Conservation (phyloP, 169 alveolate species). For the Besnoitia besnoiti region DNA sequence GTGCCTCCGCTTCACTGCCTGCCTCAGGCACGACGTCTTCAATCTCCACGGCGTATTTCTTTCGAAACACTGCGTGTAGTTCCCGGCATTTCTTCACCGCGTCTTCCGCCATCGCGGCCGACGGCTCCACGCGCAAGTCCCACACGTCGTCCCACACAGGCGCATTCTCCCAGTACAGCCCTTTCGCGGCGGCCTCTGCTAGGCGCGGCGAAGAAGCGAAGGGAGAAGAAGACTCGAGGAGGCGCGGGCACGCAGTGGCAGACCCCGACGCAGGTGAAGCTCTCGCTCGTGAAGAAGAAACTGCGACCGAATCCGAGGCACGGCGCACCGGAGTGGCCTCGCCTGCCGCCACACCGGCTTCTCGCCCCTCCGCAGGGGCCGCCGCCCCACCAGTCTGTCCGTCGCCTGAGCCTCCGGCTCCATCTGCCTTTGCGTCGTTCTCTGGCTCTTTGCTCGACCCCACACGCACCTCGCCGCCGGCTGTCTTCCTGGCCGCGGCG, state of each 20-base stretch:
- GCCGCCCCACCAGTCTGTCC: too few relatives aligned
- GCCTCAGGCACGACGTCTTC: neutral
- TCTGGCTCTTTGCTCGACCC: too few relatives aligned
- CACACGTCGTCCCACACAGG: neutral
- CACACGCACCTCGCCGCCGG: too few relatives aligned
- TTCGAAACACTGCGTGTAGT: slow-evolving; percentile 43
- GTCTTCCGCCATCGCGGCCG: slow-evolving; percentile 26
- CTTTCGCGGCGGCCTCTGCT: slow-evolving; percentile 6
- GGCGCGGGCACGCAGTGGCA: neutral
- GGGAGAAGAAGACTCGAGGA: neutral
- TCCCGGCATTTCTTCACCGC: slow-evolving; percentile 28
- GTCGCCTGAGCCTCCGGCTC: neutral
- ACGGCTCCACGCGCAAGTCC: slow-evolving; percentile 33
- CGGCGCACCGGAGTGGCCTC: neutral
- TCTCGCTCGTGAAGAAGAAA: too few relatives aligned
- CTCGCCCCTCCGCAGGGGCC: neutral
- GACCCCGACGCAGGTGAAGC: too few relatives aligned
- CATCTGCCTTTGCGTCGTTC: neutral
- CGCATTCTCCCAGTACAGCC: neutral
- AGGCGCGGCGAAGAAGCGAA: neutral
- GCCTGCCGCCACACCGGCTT: neutral
- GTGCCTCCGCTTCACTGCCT: neutral
- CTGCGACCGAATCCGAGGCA: too few relatives aligned
- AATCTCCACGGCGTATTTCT: slow-evolving; percentile 23
- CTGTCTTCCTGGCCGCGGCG: neutral